phyloP scores from a whole-genome alignment of 1,139 yeast genomes.

The Saccharomyces hybrid region DNA sequence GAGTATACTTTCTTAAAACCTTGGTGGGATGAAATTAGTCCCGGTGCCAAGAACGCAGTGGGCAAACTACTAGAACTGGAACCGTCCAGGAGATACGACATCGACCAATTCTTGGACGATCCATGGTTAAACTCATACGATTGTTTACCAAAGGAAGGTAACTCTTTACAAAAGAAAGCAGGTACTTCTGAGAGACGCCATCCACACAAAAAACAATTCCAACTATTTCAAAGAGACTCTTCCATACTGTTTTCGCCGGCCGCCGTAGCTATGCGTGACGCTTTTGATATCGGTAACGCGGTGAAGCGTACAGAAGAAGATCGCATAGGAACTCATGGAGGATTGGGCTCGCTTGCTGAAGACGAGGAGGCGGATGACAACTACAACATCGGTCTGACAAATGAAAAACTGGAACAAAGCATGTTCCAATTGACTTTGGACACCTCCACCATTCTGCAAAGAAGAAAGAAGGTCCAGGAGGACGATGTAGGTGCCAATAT shows the following conservation, averaged over 20 bases:
- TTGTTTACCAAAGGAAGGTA: slow-evolving; percentile 10
- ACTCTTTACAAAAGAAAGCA: slow-evolving; percentile 8
- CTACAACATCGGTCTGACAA: slow-evolving; percentile 10
- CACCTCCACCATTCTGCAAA: slow-evolving; percentile 73
- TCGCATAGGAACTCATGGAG: slow-evolving; percentile 30
- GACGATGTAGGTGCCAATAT: neutral
- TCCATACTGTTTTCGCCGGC: slow-evolving; percentile 63
- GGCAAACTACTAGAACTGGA: slow-evolving; percentile 71
- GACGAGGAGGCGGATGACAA: slow-evolving; percentile 12
- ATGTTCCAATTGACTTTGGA: slow-evolving; percentile 63
- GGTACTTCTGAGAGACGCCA: slow-evolving; percentile 6
- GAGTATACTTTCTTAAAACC: slow-evolving; percentile 78
- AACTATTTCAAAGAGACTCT: slow-evolving; percentile 17
- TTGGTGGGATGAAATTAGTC: slow-evolving; percentile 94
- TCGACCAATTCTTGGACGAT: slow-evolving; percentile 69
- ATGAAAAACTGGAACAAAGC: slow-evolving; percentile 22
- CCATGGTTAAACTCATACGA: slow-evolving; percentile 56
- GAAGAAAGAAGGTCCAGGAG: slow-evolving; percentile 45
- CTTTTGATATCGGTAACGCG: slow-evolving; percentile 89
- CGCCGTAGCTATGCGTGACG: slow-evolving; percentile 86
- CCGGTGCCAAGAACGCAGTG: slow-evolving; percentile 75
- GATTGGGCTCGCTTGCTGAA: slow-evolving; percentile 17
- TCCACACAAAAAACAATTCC: slow-evolving; percentile 5
- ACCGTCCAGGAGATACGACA: slow-evolving; percentile 67
- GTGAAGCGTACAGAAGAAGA: slow-evolving; percentile 92